These are phyloP conservation scores for Suhomyces terraborum DNA, from an alignment of 1,139 yeast species.

Conservation along the genomic window DNA sequence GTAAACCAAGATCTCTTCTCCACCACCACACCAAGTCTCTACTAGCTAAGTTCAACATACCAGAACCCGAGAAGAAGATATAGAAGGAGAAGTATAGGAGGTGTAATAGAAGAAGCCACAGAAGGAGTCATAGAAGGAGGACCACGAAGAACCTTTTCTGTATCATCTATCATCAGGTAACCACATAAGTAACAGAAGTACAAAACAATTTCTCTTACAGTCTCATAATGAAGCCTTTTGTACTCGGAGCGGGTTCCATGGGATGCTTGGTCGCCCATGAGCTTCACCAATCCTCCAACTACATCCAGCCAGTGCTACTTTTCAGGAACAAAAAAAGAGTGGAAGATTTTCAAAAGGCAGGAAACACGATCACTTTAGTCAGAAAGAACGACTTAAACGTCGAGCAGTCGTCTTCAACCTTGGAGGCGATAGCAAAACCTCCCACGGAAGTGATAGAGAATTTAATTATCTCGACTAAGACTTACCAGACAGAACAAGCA, in stretches of 20 bases:
- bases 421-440: constrained; percentile 16
- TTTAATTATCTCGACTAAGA: constrained; percentile 64
- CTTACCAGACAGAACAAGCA: constrained; percentile 55
- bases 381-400: constrained; percentile 23
- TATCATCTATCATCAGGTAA: no score
- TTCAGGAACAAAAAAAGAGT: constrained; percentile 41
- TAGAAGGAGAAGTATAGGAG: no score
- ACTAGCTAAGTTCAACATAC: no score
- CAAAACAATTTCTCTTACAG: no score
- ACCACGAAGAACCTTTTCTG: no score
- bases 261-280: constrained; percentile 45
- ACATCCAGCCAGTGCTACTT: constrained; percentile 39
- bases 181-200: no score
- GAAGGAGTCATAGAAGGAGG: no score
- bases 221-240: constrained; percentile 31
- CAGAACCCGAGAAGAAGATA: no score
- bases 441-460: constrained; percentile 41
- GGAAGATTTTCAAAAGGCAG: constrained; percentile 40
- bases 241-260: constrained; percentile 50
- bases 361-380: constrained; percentile 35
- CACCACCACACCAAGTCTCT: no score
- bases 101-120: no score
- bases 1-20: no score
- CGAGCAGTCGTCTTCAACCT: constrained; percentile 16
- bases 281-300: constrained; percentile 30